A percentile compares a stretch with the other conserved stretches of the same genome.
phyloP scores from a whole-genome alignment of 257 asterid species.

The Nicotiana noctiflora region DNA sequence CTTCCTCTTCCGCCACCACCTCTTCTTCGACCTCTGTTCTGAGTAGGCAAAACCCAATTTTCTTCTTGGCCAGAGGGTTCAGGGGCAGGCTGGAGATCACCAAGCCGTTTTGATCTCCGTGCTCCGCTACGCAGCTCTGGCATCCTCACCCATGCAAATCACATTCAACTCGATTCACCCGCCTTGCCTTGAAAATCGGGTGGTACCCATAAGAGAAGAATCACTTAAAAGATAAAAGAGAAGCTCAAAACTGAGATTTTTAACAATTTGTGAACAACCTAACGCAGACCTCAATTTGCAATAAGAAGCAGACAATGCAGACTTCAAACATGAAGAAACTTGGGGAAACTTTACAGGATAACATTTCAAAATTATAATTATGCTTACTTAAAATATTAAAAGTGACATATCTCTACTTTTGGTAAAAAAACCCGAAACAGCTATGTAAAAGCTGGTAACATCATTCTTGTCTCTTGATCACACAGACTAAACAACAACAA shows the following conservation, averaged over 20 bases:
- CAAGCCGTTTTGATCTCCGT: constrained; percentile 98
- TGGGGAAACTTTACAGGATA: not conserved
- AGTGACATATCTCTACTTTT: not conserved
- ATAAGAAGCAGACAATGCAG: not conserved
- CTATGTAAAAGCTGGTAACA: not conserved
- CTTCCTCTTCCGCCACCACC: constrained; percentile 89
- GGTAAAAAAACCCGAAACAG: not conserved
- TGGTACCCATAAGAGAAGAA: not conserved
- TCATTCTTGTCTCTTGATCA: not conserved
- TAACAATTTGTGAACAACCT: not conserved
- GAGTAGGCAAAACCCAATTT: constrained; percentile 53
- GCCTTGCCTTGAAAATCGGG: constrained; percentile 37
- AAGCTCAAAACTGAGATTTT: not conserved
- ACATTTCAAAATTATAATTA: not conserved
- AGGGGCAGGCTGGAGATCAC: constrained; percentile 95
- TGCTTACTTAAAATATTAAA: not conserved
- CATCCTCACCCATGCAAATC: constrained; percentile 99
- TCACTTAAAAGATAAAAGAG: not conserved
- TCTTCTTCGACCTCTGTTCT: constrained; percentile 71
- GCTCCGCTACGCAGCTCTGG: constrained; percentile 99
- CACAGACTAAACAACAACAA: too few species aligned
- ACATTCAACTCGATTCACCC: constrained; percentile 36
- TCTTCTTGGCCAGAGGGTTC: constrained; percentile 68
- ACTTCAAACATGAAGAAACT: not conserved
- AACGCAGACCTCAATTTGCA: not conserved